Percentiles rank a stretch among this genome's conserved stretches.
Conservation (phyloP, 1,284 basidiomycete genomes). For the Lignosus rhinocerotis region DNA sequence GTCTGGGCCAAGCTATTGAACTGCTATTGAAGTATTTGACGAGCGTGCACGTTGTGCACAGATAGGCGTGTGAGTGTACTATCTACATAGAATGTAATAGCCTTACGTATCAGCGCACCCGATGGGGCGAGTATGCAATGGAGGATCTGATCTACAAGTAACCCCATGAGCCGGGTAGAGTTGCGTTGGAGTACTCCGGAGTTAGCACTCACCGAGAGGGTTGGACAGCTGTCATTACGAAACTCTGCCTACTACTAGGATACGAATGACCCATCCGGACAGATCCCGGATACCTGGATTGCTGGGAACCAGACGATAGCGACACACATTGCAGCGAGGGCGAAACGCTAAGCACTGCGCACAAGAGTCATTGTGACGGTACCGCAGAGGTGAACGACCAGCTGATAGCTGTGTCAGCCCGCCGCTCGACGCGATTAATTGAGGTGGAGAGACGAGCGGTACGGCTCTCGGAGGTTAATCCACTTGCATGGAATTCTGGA, state of each 20-base stretch:
- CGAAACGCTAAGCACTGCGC: neutral
- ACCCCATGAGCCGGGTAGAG: neutral
- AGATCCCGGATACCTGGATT: neutral
- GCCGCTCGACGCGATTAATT: constrained; percentile 11
- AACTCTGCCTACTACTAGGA: neutral
- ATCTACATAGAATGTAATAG: neutral
- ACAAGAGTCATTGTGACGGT: neutral
- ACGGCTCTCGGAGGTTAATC: constrained; percentile 11
- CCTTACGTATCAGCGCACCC: neutral
- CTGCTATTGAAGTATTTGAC: too few relatives aligned
- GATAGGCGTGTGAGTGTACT: neutral
- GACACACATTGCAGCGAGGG: neutral
- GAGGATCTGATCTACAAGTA: neutral
- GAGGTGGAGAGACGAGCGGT: constrained; percentile 4
- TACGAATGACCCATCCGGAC: neutral
- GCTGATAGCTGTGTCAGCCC: constrained; percentile 3
- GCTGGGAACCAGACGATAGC: neutral
- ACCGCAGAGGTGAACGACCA: neutral
- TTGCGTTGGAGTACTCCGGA: neutral
- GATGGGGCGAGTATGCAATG: neutral
- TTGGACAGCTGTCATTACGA: neutral
- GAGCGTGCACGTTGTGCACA: neutral
- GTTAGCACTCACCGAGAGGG: neutral
- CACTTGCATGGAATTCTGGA: neutral
- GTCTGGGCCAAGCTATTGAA: too few relatives aligned